Conservation (phyloP, 2,329 filamentous ascomycete species). For the Dactylellina leptospora region DNA sequence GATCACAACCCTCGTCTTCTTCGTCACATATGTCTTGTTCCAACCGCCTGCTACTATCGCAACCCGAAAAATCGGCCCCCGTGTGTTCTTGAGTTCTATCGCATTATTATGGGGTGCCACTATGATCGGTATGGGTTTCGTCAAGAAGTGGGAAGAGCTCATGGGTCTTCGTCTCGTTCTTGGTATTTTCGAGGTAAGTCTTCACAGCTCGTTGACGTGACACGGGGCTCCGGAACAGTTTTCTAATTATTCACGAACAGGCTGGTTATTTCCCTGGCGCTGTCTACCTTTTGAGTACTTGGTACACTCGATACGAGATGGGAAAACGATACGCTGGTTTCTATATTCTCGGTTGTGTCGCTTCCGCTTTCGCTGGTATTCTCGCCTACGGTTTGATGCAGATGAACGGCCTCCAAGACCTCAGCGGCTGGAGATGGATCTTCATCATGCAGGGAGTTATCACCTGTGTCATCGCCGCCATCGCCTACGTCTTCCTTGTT, state of each 20-base stretch:
- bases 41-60: constrained; percentile 76
- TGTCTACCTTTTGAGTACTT: constrained; percentile 77
- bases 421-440: constrained; percentile 65
- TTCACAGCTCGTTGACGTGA: constrained; percentile 56
- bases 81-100: constrained; percentile 67
- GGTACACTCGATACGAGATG: constrained; percentile 69
- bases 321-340: constrained; percentile 61
- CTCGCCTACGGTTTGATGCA: constrained; percentile 72
- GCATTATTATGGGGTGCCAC: constrained; percentile 68
- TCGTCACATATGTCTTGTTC: constrained; percentile 69
- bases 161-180: constrained; percentile 69
- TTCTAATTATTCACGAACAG: constrained; percentile 14
- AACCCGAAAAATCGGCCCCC: constrained; percentile 72
- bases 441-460: constrained; percentile 61
- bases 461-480: constrained; percentile 66
- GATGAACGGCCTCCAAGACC: constrained; percentile 60
- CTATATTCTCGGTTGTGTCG: constrained; percentile 64
- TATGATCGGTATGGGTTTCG: constrained; percentile 74
- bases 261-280: constrained; percentile 76
- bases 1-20: constrained; percentile 51
- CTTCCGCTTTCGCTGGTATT: constrained; percentile 68
- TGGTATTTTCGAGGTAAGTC: constrained; percentile 67
- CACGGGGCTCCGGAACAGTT: background rate
- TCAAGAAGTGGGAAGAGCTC: constrained; percentile 65
- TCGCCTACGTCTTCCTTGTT: constrained; percentile 69